These are phyloP conservation scores for Physaria fendleri DNA, from an alignment of 345 rosid genomes.

Conservation along the genomic window DNA sequence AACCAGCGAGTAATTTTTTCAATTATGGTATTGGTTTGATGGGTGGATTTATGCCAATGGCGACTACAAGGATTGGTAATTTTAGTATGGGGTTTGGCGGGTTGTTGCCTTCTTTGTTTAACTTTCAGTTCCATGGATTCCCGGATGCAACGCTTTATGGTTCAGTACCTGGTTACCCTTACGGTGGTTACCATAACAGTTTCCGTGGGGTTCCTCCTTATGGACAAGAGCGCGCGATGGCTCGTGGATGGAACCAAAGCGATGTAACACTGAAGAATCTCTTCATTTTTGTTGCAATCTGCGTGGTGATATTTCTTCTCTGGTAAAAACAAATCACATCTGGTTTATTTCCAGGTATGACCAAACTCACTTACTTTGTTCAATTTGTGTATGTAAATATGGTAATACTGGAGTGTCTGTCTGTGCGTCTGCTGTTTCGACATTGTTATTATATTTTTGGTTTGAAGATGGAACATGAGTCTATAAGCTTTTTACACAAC, in stretches of 20 bases:
- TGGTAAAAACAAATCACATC: constrained; percentile 27
- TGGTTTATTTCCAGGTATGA: constrained; percentile 15
- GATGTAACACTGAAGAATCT: constrained; percentile 56
- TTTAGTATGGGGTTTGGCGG: constrained; percentile 76
- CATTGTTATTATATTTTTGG: background rate
- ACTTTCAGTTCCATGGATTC: constrained; percentile 68
- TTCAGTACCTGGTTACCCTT: constrained; percentile 53
- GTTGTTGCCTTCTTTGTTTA: constrained; percentile 65
- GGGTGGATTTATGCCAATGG: constrained; percentile 72
- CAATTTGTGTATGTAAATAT: constrained; percentile 3
- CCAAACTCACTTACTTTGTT: background rate
- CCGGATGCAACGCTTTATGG: constrained; percentile 64
- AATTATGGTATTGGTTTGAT: constrained; percentile 56
- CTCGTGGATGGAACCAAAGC: constrained; percentile 39
- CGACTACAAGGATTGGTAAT: constrained; percentile 59
- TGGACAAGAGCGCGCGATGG: constrained; percentile 31
- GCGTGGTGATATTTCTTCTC: constrained; percentile 45
- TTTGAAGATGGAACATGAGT: constrained; percentile 11
- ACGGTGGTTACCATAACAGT: constrained; percentile 42
- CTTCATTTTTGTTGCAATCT: constrained; percentile 43
- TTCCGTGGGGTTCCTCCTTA: constrained; percentile 54
- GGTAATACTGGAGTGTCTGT: constrained; percentile 5
- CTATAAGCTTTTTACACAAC: background rate
- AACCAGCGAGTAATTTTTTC: constrained; percentile 36
- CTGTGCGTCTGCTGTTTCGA: background rate